Evolutionary conservation across 768 basidiomycete species (phyloP).

Genomic region (Crassisporium funariophilum): DNA sequence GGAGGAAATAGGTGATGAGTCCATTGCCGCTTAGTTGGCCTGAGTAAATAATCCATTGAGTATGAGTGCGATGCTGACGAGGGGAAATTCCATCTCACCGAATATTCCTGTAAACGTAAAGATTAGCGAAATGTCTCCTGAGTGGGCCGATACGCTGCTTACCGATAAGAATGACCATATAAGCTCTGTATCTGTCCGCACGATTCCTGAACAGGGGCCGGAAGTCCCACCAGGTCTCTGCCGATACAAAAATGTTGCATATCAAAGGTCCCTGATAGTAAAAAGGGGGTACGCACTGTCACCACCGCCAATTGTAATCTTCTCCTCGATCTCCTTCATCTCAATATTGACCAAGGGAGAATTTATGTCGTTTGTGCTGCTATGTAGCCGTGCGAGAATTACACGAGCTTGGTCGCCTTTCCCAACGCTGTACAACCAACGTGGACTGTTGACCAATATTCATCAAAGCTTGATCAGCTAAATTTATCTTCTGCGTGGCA

Average conservation of each 20-base stretch:
- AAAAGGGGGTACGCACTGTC: constrained; percentile 38
- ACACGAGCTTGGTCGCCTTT: constrained; percentile 41
- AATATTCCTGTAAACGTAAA: constrained; percentile 23
- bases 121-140: background rate
- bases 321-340: constrained; percentile 56
- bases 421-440: constrained; percentile 55
- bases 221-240: constrained; percentile 59
- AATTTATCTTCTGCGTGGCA: background rate
- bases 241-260: background rate
- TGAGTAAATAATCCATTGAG: background rate
- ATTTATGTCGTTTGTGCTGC: constrained; percentile 42
- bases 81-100: constrained; percentile 16
- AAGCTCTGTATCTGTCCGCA: constrained; percentile 48
- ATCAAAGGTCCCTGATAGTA: background rate
- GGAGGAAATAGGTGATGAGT: constrained; percentile 52
- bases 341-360: constrained; percentile 55
- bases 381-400: constrained; percentile 52
- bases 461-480: background rate
- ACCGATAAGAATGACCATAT: constrained; percentile 55
- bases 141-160: constrained; percentile 5
- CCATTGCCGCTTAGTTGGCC: constrained; percentile 54
- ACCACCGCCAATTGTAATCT: constrained; percentile 45
- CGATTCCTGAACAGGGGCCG: constrained; percentile 48
- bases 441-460: constrained; percentile 34
- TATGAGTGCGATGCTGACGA: too few species aligned